Evolutionary conservation across 352 stramenopile species (phyloP).

Genomic region (Phytopythium helicoides): DNA sequence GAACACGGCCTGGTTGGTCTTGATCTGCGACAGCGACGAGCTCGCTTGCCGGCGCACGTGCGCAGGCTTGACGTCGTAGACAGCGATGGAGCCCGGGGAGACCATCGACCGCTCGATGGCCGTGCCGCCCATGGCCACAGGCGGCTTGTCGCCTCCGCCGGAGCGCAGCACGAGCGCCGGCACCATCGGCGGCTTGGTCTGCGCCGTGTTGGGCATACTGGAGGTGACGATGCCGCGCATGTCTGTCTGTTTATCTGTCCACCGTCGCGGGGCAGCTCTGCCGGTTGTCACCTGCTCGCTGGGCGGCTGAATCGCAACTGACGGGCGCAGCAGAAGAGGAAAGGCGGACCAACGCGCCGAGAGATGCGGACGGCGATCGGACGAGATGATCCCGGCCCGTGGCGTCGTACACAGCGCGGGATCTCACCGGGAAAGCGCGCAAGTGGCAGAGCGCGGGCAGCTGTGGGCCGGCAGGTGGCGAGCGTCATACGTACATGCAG

Average conservation of each 20-base stretch:
- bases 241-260: background rate
- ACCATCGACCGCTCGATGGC: conserved; percentile 68
- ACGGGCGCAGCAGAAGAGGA: conserved; percentile 2
- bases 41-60: conserved; percentile 22
- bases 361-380: background rate
- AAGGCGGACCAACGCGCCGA: background rate
- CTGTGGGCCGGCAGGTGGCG: too few species aligned
- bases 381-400: background rate
- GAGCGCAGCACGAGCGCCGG: conserved; percentile 45
- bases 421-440: too few species aligned
- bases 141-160: conserved; percentile 24
- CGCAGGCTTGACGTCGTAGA: conserved; percentile 60
- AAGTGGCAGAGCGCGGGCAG: too few species aligned
- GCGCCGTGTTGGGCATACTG: background rate
- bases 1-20: conserved; percentile 45
- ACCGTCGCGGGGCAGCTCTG: background rate
- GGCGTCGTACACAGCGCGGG: background rate
- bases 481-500: too few species aligned
- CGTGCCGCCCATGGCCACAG: conserved; percentile 56
- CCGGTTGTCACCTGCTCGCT: conserved; percentile 2
- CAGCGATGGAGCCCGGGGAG: conserved; percentile 46
- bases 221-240: conserved; percentile 1
- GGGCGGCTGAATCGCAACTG: conserved; percentile 10
- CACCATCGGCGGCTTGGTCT: conserved; percentile 16
- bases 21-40: conserved; percentile 14